Evolutionary conservation across 208 protist genomes (phyloP).

Genomic region (Leishmania martiniquensis): DNA sequence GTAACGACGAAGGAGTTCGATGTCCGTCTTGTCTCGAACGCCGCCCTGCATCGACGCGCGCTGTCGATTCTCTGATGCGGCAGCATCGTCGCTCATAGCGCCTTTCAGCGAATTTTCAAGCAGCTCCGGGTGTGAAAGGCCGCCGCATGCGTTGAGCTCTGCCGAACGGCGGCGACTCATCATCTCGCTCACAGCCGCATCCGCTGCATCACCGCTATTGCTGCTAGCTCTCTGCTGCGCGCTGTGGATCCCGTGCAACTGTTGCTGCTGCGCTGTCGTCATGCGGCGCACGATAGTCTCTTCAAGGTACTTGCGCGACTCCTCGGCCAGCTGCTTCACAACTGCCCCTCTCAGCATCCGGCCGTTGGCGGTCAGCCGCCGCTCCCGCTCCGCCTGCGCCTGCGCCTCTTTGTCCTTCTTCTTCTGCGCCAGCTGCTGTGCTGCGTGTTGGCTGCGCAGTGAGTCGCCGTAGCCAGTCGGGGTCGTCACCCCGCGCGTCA

Average conservation of each 20-base stretch:
- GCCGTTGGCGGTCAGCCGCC: constrained; percentile 31
- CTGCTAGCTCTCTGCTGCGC: background rate
- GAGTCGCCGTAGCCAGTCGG: constrained; percentile 68
- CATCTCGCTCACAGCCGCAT: background rate
- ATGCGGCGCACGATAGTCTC: constrained; percentile 70
- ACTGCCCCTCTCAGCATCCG: constrained; percentile 45
- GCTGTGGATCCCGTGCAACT: background rate
- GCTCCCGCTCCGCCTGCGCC: constrained; percentile 24
- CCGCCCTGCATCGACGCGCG: background rate
- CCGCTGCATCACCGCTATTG: background rate
- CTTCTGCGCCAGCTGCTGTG: constrained; percentile 36
- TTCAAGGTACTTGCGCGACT: constrained; percentile 77
- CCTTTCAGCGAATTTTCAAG: constrained; percentile 4
- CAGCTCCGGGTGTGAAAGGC: constrained; percentile 17
- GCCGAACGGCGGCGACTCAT: background rate
- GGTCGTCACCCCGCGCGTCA: constrained; percentile 67
- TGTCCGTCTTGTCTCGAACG: background rate
- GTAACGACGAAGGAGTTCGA: constrained; percentile 35
- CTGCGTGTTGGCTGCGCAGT: constrained; percentile 29
- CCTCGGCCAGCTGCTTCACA: constrained; percentile 61
- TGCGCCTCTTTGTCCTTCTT: constrained; percentile 10
- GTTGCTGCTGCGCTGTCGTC: constrained; percentile 40
- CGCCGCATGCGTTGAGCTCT: constrained; percentile 14
- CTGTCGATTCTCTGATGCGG: constrained; percentile 6
- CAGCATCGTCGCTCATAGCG: constrained; percentile 8